phyloP scores from a whole-genome alignment of 805 yeast species.

The Wickerhamiella vanderwaltii region DNA sequence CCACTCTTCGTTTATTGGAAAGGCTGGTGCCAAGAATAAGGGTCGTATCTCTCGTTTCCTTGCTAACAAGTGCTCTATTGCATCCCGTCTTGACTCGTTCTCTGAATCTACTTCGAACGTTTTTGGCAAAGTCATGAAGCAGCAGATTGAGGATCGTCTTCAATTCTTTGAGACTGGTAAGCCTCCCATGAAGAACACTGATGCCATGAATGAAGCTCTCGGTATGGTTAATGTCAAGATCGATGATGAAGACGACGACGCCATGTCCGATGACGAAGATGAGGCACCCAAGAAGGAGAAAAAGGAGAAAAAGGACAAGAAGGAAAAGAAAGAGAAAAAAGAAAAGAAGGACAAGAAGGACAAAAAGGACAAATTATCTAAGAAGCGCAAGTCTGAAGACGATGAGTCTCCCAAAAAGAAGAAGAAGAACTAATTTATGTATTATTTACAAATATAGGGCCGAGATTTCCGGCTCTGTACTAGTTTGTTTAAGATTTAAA shows the following conservation, averaged over 20 bases:
- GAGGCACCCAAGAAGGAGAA: constrained; percentile 29
- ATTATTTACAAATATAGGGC: constrained; percentile 6
- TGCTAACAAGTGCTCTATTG: constrained; percentile 98
- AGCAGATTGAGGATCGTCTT: constrained; percentile 96
- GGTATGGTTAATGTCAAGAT: constrained; percentile 39
- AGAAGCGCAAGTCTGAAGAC: constrained; percentile 31
- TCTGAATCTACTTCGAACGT: constrained; percentile 86
- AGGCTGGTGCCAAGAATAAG: constrained; percentile 91
- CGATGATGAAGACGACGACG: constrained; percentile 34
- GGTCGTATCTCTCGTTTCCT: constrained; percentile 97
- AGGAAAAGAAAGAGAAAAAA: constrained; percentile 40
- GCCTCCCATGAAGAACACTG: constrained; percentile 91
- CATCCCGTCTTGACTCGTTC: constrained; percentile 95
- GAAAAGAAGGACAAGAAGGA: constrained; percentile 40
- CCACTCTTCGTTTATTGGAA: constrained; percentile 89
- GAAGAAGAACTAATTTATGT: constrained; percentile 31
- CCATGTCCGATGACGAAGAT: constrained; percentile 30
- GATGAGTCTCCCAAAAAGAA: constrained; percentile 28
- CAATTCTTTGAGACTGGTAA: constrained; percentile 93
- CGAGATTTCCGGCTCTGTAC: constrained; percentile 3
- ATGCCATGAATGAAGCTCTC: constrained; percentile 87
- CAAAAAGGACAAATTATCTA: constrained; percentile 39
- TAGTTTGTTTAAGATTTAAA: not conserved
- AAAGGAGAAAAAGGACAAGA: constrained; percentile 37
- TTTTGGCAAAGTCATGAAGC: constrained; percentile 82